Percentiles rank a stretch among this genome's conserved stretches.
These are phyloP conservation scores for Phytopythium helicoides DNA, from an alignment of 352 stramenopile genomes.

Conservation along the genomic window DNA sequence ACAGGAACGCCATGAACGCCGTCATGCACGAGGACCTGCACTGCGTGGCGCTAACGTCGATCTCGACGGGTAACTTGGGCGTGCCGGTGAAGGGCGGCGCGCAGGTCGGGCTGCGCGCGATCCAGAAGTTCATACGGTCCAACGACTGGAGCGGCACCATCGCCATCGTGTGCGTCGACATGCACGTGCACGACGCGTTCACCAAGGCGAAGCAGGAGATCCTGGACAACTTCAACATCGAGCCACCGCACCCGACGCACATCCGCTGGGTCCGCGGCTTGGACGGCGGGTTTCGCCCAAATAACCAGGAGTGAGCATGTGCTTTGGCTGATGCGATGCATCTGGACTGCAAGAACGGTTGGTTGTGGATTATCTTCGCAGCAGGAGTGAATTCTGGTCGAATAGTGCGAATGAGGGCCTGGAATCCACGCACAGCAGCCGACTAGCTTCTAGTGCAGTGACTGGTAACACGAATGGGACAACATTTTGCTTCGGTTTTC, in stretches of 20 bases:
- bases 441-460: too few species aligned
- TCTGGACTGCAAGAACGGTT: too few species aligned
- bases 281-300: too few species aligned
- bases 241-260: conserved; percentile 8
- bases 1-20: conserved; percentile 35
- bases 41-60: conserved; percentile 56
- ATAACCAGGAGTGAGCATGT: too few species aligned
- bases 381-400: too few species aligned
- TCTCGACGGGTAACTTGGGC: conserved; percentile 53
- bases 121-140: conserved; percentile 33
- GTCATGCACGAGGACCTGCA: conserved; percentile 33
- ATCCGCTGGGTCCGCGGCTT: too few species aligned
- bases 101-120: conserved; percentile 40
- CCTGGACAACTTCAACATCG: conserved; percentile 31
- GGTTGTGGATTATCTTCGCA: too few species aligned
- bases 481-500: too few species aligned
- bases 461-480: too few species aligned
- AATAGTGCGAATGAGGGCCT: too few species aligned
- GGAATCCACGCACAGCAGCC: too few species aligned
- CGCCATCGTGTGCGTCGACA: conserved; percentile 34
- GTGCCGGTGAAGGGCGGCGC: conserved; percentile 25
- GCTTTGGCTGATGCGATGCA: too few species aligned
- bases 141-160: conserved; percentile 35
- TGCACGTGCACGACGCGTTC: conserved; percentile 27
- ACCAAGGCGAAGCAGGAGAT: conserved; percentile 10